Conservation (phyloP, 2,329 filamentous ascomycete species). For the Aspergillus sp. region DNA sequence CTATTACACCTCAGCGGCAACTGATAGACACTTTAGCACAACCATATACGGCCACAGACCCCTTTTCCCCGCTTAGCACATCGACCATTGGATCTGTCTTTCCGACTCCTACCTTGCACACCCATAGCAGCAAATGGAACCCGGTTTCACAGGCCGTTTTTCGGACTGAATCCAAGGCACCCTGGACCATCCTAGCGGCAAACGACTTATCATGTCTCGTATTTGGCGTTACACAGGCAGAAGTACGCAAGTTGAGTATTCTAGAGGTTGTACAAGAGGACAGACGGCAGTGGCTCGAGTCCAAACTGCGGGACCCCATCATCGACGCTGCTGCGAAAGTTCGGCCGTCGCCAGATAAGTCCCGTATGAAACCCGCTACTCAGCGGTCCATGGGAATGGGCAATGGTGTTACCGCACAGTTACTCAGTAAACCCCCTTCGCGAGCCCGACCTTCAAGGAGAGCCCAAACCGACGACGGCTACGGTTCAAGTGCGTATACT, state of each 20-base stretch:
- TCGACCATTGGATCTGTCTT: slow-evolving; percentile 41
- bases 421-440: slow-evolving; percentile 78
- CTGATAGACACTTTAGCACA: slow-evolving; percentile 82
- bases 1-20: slow-evolving; percentile 70
- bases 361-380: slow-evolving; percentile 36
- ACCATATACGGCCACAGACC: slow-evolving; percentile 66
- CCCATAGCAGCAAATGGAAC: slow-evolving; percentile 85
- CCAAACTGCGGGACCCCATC: slow-evolving; percentile 70
- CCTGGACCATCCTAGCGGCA: slow-evolving; percentile 94
- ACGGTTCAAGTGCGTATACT: slow-evolving; percentile 46
- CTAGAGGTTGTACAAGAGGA: slow-evolving; percentile 92
- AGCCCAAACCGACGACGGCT: slow-evolving; percentile 61
- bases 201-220: slow-evolving; percentile 95
- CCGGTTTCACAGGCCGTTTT: slow-evolving; percentile 95
- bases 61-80: slow-evolving; percentile 38
- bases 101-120: slow-evolving; percentile 64
- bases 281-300: slow-evolving; percentile 82
- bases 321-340: slow-evolving; percentile 45
- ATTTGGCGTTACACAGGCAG: slow-evolving; percentile 97
- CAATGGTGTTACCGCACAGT: slow-evolving; percentile 80
- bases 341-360: slow-evolving; percentile 34
- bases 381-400: slow-evolving; percentile 61
- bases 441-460: slow-evolving; percentile 47
- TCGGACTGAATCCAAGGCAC: slow-evolving; percentile 84
- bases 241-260: slow-evolving; percentile 92